phyloP scores from a whole-genome alignment of 768 basidiomycete species.

The Peribolospora baueri region DNA sequence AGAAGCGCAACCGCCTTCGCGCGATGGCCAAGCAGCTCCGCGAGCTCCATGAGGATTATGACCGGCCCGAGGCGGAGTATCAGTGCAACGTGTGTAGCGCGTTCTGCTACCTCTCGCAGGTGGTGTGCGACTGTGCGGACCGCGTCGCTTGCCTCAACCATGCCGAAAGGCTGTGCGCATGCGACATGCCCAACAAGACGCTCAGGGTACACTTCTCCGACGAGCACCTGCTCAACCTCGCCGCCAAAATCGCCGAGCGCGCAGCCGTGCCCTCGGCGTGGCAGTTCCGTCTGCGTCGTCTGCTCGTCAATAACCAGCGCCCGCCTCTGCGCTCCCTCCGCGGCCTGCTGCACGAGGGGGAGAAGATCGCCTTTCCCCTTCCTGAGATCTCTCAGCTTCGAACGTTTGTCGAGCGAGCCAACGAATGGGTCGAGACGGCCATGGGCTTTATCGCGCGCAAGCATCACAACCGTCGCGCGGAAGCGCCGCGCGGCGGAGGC shows the following conservation, averaged over 20 bases:
- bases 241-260: conserved; percentile 40
- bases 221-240: conserved; percentile 43
- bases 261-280: conserved; percentile 52
- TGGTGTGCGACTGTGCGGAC: conserved; percentile 43
- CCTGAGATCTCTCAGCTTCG: conserved; percentile 46
- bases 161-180: conserved; percentile 46
- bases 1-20: conserved; percentile 39
- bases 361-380: conserved; percentile 53
- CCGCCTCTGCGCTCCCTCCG: conserved; percentile 55
- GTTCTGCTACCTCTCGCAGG: conserved; percentile 84
- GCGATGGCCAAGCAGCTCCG: conserved; percentile 26
- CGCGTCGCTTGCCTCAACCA: conserved; percentile 65
- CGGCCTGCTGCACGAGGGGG: conserved; percentile 64
- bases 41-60: conserved; percentile 51
- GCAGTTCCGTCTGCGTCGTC: conserved; percentile 41
- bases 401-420: conserved; percentile 55
- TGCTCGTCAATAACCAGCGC: conserved; percentile 41
- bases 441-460: conserved; percentile 9
- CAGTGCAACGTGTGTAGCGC: conserved; percentile 81
- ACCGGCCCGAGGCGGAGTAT: conserved; percentile 78
- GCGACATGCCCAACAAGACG: conserved; percentile 31
- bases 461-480: conserved; percentile 8
- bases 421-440: conserved; percentile 57
- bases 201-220: conserved; percentile 65
- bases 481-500: conserved; percentile 1